Evolutionary conservation across 306 rosid genomes (phyloP).

Genomic region (Rosa chinensis): DNA sequence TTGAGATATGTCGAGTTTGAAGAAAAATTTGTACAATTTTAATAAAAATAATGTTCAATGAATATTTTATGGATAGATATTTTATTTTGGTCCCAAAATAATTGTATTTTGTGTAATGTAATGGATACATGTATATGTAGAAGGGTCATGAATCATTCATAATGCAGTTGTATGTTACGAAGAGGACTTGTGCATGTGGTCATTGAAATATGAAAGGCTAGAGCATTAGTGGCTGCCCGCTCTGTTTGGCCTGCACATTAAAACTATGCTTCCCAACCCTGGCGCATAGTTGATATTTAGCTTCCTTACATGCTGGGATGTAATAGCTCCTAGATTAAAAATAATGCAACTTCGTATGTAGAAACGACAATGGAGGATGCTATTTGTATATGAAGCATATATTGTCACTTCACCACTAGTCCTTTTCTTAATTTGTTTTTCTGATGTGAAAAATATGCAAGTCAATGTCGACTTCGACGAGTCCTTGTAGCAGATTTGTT

Average conservation of each 20-base stretch:
- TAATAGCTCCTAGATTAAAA: neutral
- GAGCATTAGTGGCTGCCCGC: constrained; percentile 14
- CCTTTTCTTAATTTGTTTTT: neutral
- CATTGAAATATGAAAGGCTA: neutral
- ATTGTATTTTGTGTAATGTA: neutral
- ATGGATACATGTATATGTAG: neutral
- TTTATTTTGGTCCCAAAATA: neutral
- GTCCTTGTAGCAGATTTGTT: neutral
- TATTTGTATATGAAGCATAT: neutral
- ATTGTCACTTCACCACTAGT: neutral
- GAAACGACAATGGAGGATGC: neutral
- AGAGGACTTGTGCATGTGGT: neutral
- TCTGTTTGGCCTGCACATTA: constrained; percentile 11
- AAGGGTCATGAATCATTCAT: neutral
- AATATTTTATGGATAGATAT: neutral
- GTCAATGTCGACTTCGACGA: neutral
- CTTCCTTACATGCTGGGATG: constrained; percentile 10
- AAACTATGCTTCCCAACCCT: neutral
- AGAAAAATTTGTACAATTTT: neutral
- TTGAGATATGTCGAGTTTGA: neutral
- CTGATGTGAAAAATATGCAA: neutral
- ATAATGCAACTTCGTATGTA: neutral
- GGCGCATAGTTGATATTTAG: too few relatives aligned
- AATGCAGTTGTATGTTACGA: neutral
- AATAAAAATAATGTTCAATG: neutral